Evolutionary conservation across 306 rosid species (phyloP), one percentile per base, ranked within the genome.

Genomic region (Crataegus laevigata): DNA sequence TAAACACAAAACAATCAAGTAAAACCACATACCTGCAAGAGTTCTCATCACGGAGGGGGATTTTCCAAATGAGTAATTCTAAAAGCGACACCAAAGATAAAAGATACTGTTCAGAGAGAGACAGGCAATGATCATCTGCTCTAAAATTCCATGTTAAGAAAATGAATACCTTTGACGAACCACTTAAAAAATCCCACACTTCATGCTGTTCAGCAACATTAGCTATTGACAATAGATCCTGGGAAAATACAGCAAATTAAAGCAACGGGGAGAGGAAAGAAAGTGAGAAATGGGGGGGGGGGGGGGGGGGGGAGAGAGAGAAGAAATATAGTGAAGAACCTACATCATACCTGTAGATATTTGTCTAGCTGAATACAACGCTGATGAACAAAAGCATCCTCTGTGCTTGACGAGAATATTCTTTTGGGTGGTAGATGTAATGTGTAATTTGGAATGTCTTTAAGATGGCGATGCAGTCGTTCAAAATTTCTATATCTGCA

Each of bases 331-430:
- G 40, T 21, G 74, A 47, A 68, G 73, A 69, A 85, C 55, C 45
- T 36, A 55, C 15, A 75, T 12, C 45, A 69, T 74, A 96, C 99
- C 86, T 84, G 97, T 81, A 96, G 94, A 90, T 90, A 96, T 88
- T 81, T 96, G 80, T 92, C 98, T 51, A 96, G 97, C 78, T 88
- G 99, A 80, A 92, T 84, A 88, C 99, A 92, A n/a, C 98, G 93
- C 84, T 88, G 93, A 85, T 90, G 98, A 80, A 96, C 99, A 87
- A 96, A 96, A 80, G 99, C 80, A 71, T 96, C 99, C 85, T 96
- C 99, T 40, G 99, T 96, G 87, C 86, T 96, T 79, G 99, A 96
- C 36, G 99, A 92, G 86, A 96, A 96, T 88, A 96, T 96, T 79
- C 99, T 87, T 84, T 96, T 96, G 74, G 99, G 99, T 62, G 99